Conservation (phyloP, 2,329 filamentous ascomycete species). For the Cercospora nicotianae region DNA sequence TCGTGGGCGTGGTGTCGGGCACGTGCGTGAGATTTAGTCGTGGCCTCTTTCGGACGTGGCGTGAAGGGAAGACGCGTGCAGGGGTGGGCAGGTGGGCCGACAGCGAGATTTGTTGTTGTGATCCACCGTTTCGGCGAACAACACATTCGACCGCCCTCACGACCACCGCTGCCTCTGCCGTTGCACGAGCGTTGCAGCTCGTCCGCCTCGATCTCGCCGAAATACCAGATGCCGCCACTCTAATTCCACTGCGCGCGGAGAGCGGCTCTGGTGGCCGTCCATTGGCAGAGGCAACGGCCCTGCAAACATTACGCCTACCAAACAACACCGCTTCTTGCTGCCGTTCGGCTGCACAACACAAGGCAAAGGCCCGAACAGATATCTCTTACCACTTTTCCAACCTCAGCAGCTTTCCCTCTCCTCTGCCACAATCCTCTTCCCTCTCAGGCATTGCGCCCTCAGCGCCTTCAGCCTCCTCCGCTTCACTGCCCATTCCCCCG, state of each 20-base stretch:
- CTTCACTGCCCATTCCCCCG: constrained; percentile 3
- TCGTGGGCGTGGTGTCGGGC: background rate
- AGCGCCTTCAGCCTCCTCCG: background rate
- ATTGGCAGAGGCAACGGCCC: constrained; percentile 9
- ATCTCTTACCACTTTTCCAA: constrained; percentile 21
- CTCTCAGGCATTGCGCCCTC: constrained; percentile 13
- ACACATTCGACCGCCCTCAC: background rate
- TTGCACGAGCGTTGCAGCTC: background rate
- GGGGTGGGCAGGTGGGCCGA: background rate
- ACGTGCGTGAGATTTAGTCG: constrained; percentile 1
- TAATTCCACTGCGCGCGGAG: constrained; percentile 1
- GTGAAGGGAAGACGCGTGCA: background rate
- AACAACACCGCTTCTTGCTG: constrained; percentile 5
- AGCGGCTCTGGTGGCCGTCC: background rate
- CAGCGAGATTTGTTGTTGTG: constrained; percentile 3
- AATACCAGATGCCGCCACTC: background rate
- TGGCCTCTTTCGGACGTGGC: background rate
- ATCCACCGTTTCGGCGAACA: background rate
- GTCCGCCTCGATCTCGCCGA: background rate
- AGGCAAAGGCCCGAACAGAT: constrained; percentile 17
- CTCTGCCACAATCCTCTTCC: constrained; percentile 9
- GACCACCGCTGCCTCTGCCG: background rate
- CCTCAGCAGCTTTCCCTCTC: constrained; percentile 13
- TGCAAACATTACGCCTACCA: constrained; percentile 9
- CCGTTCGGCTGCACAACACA: constrained; percentile 5